A percentile compares a stretch with the other conserved stretches of the same genome.
phyloP scores from a whole-genome alignment of 768 basidiomycete genomes.

The Lentinula detonsa region DNA sequence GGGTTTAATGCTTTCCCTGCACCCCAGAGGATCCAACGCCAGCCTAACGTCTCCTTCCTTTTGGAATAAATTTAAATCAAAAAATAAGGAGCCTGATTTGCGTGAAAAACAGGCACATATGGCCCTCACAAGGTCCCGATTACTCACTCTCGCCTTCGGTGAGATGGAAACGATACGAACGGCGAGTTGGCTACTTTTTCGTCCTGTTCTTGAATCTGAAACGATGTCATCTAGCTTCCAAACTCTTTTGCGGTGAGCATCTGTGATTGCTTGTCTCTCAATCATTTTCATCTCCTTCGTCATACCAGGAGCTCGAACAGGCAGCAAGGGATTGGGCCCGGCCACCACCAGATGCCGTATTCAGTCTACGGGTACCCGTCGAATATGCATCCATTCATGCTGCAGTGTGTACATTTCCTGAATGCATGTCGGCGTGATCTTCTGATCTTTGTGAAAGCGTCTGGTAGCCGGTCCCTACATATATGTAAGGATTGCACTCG shows the following conservation, averaged over 20 bases:
- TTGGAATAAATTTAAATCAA: conserved; percentile 69
- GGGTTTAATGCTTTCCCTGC: conserved; percentile 24
- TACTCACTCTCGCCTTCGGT: conserved; percentile 75
- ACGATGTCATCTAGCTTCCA: conserved; percentile 47
- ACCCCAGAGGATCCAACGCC: conserved; percentile 54
- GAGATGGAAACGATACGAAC: conserved; percentile 85
- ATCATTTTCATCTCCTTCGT: conserved; percentile 2
- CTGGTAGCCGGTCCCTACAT: conserved; percentile 79
- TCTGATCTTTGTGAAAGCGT: conserved; percentile 40
- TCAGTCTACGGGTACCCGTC: conserved; percentile 77
- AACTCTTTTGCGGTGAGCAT: conserved; percentile 52
- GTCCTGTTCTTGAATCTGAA: conserved; percentile 10
- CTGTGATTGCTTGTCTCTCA: not conserved
- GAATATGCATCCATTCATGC: conserved; percentile 84
- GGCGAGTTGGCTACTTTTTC: conserved; percentile 27
- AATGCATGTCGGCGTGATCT: conserved; percentile 5
- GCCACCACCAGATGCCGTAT: conserved; percentile 73
- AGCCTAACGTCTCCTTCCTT: conserved; percentile 47
- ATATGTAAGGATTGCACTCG: conserved; percentile 47
- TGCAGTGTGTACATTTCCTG: conserved; percentile 45
- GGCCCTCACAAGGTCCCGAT: conserved; percentile 67
- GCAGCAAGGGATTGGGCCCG: conserved; percentile 83
- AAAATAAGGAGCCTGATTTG: conserved; percentile 61
- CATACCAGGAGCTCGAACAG: conserved; percentile 65
- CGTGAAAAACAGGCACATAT: conserved; percentile 50